Conservation (phyloP, 2,329 filamentous ascomycete species). For the Cytospora leucostoma region DNA sequence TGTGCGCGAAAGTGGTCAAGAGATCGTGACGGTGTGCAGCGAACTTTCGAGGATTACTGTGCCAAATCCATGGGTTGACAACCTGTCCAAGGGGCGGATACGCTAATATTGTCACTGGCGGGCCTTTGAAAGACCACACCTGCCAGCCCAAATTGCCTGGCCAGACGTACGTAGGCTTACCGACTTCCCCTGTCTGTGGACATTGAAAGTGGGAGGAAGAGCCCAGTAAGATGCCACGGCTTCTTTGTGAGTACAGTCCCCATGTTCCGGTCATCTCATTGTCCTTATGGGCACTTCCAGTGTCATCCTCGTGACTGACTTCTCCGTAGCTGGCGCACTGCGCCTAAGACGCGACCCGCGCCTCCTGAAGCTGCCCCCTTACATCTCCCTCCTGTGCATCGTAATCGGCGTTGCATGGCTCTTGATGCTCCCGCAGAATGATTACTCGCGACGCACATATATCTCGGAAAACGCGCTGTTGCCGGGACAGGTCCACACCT, state of each 20-base stretch:
- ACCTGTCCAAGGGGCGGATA: not conserved
- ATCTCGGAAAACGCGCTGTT: slow-evolving; percentile 97
- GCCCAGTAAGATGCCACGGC: slow-evolving; percentile 50
- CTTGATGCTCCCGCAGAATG: slow-evolving; percentile 81
- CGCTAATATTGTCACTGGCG: slow-evolving; percentile 5
- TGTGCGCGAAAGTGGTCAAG: not conserved
- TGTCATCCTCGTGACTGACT: not conserved
- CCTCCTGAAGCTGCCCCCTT: slow-evolving; percentile 80
- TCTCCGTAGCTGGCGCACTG: slow-evolving; percentile 56
- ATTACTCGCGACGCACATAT: slow-evolving; percentile 90
- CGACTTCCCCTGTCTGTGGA: not conserved
- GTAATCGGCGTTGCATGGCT: slow-evolving; percentile 87
- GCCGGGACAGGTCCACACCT: slow-evolving; percentile 95
- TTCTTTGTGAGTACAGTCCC: slow-evolving; percentile 49
- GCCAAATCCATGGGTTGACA: slow-evolving; percentile 13
- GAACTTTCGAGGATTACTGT: not conserved
- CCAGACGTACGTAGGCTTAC: not conserved
- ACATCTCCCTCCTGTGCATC: slow-evolving; percentile 83
- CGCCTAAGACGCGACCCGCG: slow-evolving; percentile 78
- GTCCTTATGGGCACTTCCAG: not conserved
- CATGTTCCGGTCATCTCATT: not conserved
- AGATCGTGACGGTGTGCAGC: not conserved
- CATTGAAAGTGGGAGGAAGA: not conserved
- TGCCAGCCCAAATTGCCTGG: slow-evolving; percentile 15
- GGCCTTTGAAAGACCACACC: slow-evolving; percentile 19